phyloP scores from a whole-genome alignment of 768 basidiomycete species.

The Mycena leptocephala region DNA sequence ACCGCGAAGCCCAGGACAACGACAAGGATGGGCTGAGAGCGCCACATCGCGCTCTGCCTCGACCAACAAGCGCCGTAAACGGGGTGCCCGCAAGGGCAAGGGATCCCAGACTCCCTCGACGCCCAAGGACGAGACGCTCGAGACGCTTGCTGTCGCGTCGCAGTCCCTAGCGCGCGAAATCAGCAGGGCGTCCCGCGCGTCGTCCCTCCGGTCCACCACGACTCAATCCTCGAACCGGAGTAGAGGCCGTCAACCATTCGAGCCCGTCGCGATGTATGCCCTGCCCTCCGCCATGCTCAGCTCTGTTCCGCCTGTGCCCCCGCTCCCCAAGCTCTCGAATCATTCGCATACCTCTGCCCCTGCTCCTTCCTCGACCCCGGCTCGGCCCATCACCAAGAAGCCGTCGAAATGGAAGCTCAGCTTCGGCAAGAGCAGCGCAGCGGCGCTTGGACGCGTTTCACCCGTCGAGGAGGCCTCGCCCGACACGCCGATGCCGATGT shows the following conservation, averaged over 20 bases:
- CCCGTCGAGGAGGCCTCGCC: slow-evolving; percentile 57
- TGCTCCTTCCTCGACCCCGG: slow-evolving; percentile 44
- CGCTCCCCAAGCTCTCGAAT: slow-evolving; percentile 32
- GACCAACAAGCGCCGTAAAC: slow-evolving; percentile 85
- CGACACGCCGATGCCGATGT: slow-evolving; percentile 55
- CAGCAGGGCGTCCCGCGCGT: slow-evolving; percentile 73
- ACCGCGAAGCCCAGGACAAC: slow-evolving; percentile 29
- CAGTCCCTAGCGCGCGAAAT: slow-evolving; percentile 90
- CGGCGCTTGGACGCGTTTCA: slow-evolving; percentile 55
- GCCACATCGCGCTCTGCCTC: slow-evolving; percentile 75
- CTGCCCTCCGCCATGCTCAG: slow-evolving; percentile 56
- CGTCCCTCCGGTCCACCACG: slow-evolving; percentile 55
- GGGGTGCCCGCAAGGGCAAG: slow-evolving; percentile 90
- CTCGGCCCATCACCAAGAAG: slow-evolving; percentile 79
- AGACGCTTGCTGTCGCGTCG: slow-evolving; percentile 84
- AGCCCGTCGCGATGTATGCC: slow-evolving; percentile 64
- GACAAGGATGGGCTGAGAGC: slow-evolving; percentile 53
- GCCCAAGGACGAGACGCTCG: slow-evolving; percentile 71
- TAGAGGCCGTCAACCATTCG: slow-evolving; percentile 49
- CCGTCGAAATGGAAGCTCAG: slow-evolving; percentile 90
- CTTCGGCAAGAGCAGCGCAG: slow-evolving; percentile 73
- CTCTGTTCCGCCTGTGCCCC: slow-evolving; percentile 30
- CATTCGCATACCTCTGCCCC: slow-evolving; percentile 45
- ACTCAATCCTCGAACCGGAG: slow-evolving; percentile 45
- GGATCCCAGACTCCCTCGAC: slow-evolving; percentile 59